phyloP scores from a whole-genome alignment of 2,329 filamentous ascomycete genomes.

The Gremmenia infestans region DNA sequence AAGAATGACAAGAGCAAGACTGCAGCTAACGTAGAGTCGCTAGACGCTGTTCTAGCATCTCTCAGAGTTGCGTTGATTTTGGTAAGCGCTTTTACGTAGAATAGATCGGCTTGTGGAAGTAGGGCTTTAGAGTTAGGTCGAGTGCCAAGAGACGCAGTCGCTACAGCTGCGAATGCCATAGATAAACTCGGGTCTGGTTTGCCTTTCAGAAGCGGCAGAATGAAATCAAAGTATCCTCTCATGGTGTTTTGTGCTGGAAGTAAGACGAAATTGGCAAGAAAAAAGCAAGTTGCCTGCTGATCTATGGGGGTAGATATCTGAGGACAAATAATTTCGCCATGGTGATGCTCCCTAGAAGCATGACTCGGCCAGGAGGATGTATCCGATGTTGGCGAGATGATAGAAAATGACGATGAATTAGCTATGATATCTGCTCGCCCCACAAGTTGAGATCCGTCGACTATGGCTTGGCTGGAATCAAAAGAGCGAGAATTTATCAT shows the following conservation, averaged over 20 bases:
- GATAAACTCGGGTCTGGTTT: constrained; percentile 22
- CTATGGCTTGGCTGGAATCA: background rate
- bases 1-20: constrained; percentile 56
- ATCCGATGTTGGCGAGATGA: background rate
- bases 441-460: background rate
- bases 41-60: constrained; percentile 42
- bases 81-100: constrained; percentile 50
- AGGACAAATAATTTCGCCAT: constrained; percentile 27
- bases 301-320: constrained; percentile 44
- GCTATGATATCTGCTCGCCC: background rate
- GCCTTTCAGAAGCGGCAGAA: constrained; percentile 47
- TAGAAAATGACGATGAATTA: background rate
- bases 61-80: constrained; percentile 47
- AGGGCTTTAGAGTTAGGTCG: constrained; percentile 34
- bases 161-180: constrained; percentile 48
- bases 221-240: constrained; percentile 53
- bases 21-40: constrained; percentile 51
- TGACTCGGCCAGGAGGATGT: background rate
- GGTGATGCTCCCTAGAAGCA: background rate
- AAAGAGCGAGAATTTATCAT: background rate
- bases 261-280: constrained; percentile 56
- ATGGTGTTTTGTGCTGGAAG: constrained; percentile 46
- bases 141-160: constrained; percentile 51
- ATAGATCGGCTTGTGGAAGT: constrained; percentile 39
- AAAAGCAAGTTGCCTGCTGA: constrained; percentile 52